These are phyloP conservation scores for Candida ficus DNA, from an alignment of 805 yeast genomes.

Conservation along the genomic window DNA sequence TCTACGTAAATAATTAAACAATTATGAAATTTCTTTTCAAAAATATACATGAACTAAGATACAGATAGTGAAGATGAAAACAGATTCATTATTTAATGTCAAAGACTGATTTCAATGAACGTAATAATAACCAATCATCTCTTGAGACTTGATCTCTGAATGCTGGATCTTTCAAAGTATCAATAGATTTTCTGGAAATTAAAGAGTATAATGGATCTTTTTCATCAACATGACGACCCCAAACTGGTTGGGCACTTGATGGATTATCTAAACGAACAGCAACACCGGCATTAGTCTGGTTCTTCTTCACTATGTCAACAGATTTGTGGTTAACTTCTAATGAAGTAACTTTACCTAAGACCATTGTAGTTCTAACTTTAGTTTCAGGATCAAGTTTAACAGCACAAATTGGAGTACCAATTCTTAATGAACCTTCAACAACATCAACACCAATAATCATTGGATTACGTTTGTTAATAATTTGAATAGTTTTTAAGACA, in stretches of 20 bases:
- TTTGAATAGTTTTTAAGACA: conserved; percentile 89
- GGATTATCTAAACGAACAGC: conserved; percentile 96
- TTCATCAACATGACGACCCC: conserved; percentile 99
- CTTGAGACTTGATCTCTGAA: conserved; percentile 91
- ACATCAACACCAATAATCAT: conserved; percentile 99
- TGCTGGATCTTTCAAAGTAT: conserved; percentile 96
- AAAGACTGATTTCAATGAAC: conserved; percentile 81
- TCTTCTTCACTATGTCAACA: conserved; percentile 75
- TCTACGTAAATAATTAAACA: background rate
- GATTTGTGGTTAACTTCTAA: conserved; percentile 94
- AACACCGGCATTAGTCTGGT: conserved; percentile 96
- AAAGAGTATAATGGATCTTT: conserved; percentile 85
- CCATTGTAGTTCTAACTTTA: conserved; percentile 60
- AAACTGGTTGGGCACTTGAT: conserved; percentile 87
- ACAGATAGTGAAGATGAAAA: background rate
- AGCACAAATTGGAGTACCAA: conserved; percentile 95
- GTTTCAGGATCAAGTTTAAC: conserved; percentile 87
- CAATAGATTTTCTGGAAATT: conserved; percentile 84
- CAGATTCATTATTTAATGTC: conserved; percentile 49
- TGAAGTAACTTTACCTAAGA: conserved; percentile 84
- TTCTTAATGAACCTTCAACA: conserved; percentile 77
- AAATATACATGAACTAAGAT: conserved; percentile 2
- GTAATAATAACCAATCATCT: conserved; percentile 92
- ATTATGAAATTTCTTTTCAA: background rate
- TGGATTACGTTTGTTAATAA: conserved; percentile 97